Percentiles rank a stretch among this genome's conserved stretches.
These are phyloP conservation scores for Exophiala spinifera DNA, from an alignment of 2,329 filamentous ascomycete species.

Conservation along the genomic window DNA sequence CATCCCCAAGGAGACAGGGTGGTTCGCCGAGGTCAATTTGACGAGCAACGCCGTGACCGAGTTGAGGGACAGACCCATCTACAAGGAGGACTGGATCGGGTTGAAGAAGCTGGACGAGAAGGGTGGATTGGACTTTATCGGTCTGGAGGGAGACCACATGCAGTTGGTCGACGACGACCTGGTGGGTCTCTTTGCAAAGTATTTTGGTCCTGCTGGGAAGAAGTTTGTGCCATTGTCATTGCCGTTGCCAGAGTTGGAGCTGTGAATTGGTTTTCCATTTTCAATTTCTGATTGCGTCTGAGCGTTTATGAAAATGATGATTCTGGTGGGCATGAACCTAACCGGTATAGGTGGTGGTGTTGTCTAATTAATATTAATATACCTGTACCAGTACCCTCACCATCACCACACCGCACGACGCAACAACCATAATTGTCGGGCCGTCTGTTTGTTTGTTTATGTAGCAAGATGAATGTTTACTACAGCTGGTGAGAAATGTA, in stretches of 20 bases:
- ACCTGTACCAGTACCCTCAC: too few species aligned
- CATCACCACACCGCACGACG: too few species aligned
- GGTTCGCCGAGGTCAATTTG: slow-evolving; percentile 83
- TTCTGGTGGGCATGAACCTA: too few species aligned
- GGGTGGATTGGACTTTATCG: slow-evolving; percentile 73
- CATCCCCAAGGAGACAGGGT: slow-evolving; percentile 83
- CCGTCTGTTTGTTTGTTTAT: too few species aligned
- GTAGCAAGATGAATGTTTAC: too few species aligned
- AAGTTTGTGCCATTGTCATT: slow-evolving; percentile 3
- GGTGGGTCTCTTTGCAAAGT: slow-evolving; percentile 58
- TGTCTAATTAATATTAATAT: too few species aligned
- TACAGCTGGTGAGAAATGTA: too few species aligned
- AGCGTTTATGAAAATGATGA: too few species aligned
- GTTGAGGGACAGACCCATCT: slow-evolving; percentile 68
- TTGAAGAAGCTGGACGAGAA: slow-evolving; percentile 74
- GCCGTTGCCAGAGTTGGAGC: slow-evolving; percentile 3
- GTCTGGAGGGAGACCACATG: slow-evolving; percentile 79
- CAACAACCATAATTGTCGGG: too few species aligned
- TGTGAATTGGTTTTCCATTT: not conserved
- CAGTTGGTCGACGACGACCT: slow-evolving; percentile 65
- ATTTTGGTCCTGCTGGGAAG: slow-evolving; percentile 39
- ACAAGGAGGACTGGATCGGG: slow-evolving; percentile 91
- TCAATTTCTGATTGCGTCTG: too few species aligned
- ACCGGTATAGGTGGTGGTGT: too few species aligned
- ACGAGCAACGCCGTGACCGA: slow-evolving; percentile 60